Evolutionary conservation across 192 early-diverging fungal genomes (phyloP), one percentile per base, ranked within the genome.

Genomic region (Rhizophagus prolifer): DNA sequence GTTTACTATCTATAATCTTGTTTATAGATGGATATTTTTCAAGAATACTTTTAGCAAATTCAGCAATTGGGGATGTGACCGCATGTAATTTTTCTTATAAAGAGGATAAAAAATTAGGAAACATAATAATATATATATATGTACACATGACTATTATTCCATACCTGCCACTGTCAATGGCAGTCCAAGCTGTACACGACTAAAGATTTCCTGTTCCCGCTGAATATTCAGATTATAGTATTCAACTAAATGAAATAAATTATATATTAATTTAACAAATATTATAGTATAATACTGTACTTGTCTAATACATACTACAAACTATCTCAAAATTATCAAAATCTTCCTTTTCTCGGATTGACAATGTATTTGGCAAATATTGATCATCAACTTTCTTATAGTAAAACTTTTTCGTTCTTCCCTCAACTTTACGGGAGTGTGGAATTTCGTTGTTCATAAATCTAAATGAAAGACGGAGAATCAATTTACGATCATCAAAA

Each of bases 381-480:
- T 41, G 19, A 31, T 16, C 28, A 34, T 58, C 38, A 12, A n/a
- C 12, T 14, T 71, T 71, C 21, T 60, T 21, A 54, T 76, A 76
- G 50, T 76, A 64, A 10, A 16, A 14, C 26, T 66, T 76, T 19
- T 19, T 16, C 7, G 14, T 26, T 30, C 23, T 25, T 21, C 62
- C 62, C 44, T 36, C 63, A 44, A 9, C 6, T 25, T 38, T 61
- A 21, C 31, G 31, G 16, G 47, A 13, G 50, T 77, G 60, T 7
- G 80, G 76, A 50, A 81, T 81, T 58, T 81, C 66, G 54, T 78
- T 78, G 26, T 81, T 38, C 46, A 78, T 78, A 58, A 81, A 81
- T 72, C 80, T 81, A 71, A 19, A 38, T 26, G n/a, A 74, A 36
- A 41, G 23, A 50, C 9, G 21, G 34, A 12, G 26, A n/a, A 72